Evolutionary conservation across 176 grass and related monocot genomes (phyloP).

Genomic region (Oropetium thomaeum): DNA sequence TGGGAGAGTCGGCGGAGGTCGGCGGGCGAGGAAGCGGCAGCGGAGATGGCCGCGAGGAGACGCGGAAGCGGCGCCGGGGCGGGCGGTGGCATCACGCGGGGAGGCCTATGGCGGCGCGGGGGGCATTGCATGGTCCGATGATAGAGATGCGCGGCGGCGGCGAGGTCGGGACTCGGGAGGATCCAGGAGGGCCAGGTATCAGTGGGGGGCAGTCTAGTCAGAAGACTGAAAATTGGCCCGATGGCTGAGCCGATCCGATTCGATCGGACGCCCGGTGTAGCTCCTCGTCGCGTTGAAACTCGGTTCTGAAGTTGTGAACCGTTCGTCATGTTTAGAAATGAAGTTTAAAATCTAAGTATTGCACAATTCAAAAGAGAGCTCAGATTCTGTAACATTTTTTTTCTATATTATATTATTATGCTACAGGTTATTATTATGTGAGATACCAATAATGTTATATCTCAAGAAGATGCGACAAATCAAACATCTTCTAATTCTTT

Average conservation of each 20-base stretch:
- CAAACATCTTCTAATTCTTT: too few species aligned
- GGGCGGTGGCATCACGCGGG: conserved; percentile 32
- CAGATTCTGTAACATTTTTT: too few species aligned
- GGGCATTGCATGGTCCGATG: conserved; percentile 11
- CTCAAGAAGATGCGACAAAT: too few species aligned
- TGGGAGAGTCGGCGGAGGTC: conserved; percentile 39
- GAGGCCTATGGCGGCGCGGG: conserved; percentile 10
- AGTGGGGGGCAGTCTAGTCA: neutral
- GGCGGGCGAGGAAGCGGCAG: conserved; percentile 35
- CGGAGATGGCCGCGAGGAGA: conserved; percentile 39
- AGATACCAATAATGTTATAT: too few species aligned
- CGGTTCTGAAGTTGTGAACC: too few species aligned
- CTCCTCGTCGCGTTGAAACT: too few species aligned
- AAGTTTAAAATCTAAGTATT: too few species aligned
- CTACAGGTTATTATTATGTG: too few species aligned
- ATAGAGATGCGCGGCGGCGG: conserved; percentile 19
- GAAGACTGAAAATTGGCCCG: neutral
- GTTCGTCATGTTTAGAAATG: too few species aligned
- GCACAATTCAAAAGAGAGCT: too few species aligned
- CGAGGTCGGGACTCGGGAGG: neutral
- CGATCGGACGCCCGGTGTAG: neutral
- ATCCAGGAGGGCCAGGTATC: conserved; percentile 12
- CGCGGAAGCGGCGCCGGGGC: neutral
- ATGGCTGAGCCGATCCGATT: neutral
- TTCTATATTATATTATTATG: too few species aligned